Percentiles rank a stretch among this genome's conserved stretches.
phyloP scores from a whole-genome alignment of 768 basidiomycete genomes.

The Phallus indusiatus region DNA sequence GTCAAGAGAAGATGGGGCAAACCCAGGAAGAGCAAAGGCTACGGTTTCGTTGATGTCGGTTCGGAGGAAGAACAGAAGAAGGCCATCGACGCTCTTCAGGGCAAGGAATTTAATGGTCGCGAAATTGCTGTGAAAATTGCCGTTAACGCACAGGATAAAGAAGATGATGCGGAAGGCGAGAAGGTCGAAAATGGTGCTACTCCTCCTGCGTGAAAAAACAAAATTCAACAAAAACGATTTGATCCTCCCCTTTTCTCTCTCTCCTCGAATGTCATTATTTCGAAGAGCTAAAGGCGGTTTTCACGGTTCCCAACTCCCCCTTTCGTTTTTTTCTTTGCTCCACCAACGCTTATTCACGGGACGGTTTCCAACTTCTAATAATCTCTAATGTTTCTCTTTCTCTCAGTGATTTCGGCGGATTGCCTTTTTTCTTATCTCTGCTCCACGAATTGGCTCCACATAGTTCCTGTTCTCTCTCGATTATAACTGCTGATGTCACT shows the following conservation, averaged over 20 bases:
- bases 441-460: not conserved
- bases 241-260: not conserved
- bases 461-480: not conserved
- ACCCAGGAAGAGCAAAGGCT: constrained; percentile 88
- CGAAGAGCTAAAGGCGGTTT: not conserved
- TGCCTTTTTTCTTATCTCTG: not conserved
- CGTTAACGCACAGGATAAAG: constrained; percentile 63
- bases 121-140: constrained; percentile 91
- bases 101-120: constrained; percentile 81
- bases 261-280: not conserved
- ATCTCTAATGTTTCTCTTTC: not conserved
- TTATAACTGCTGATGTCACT: not conserved
- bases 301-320: not conserved
- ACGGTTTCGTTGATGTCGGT: constrained; percentile 95
- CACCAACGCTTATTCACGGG: not conserved
- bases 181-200: constrained; percentile 14
- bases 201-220: constrained; percentile 10
- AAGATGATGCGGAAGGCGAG: constrained; percentile 40
- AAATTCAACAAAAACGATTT: constrained; percentile 1
- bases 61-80: constrained; percentile 83
- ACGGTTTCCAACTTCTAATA: not conserved
- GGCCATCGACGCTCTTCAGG: constrained; percentile 79
- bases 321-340: not conserved
- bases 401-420: not conserved
- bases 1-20: constrained; percentile 79